phyloP scores from a whole-genome alignment of 2,329 filamentous ascomycete genomes.

The Curvularia spicifera region DNA sequence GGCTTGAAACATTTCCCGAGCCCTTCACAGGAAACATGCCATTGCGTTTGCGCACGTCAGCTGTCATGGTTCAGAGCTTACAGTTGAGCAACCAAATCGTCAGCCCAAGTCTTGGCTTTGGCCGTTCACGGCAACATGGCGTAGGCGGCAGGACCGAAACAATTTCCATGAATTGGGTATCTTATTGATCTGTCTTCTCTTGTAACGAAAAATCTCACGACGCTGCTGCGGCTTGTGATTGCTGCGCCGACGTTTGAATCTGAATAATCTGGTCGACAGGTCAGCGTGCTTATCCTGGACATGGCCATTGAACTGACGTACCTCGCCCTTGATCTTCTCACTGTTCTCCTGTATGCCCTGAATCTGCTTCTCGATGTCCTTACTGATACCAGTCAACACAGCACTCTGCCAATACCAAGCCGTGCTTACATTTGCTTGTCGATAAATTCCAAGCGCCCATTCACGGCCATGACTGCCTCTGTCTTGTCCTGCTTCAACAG shows the following conservation, averaged over 20 bases:
- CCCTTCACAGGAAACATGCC: background rate
- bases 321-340: constrained; percentile 70
- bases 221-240: constrained; percentile 28
- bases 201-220: constrained; percentile 1
- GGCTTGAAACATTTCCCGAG: background rate
- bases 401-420: background rate
- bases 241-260: constrained; percentile 35
- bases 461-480: constrained; percentile 89
- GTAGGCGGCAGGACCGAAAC: background rate
- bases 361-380: constrained; percentile 71
- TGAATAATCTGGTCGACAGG: constrained; percentile 35
- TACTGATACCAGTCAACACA: constrained; percentile 52
- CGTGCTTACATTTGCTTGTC: constrained; percentile 82
- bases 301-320: constrained; percentile 39
- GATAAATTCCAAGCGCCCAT: constrained; percentile 90
- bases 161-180: constrained; percentile 6
- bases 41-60: background rate
- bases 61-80: background rate
- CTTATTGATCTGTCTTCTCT: constrained; percentile 6
- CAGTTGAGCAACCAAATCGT: background rate
- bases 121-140: background rate
- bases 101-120: background rate
- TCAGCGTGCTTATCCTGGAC: constrained; percentile 8
- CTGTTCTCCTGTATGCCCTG: constrained; percentile 67
- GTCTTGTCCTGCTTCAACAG: constrained; percentile 91